These are phyloP conservation scores for Teratosphaeria destructans DNA, from an alignment of 2,329 filamentous ascomycete genomes.

Conservation along the genomic window DNA sequence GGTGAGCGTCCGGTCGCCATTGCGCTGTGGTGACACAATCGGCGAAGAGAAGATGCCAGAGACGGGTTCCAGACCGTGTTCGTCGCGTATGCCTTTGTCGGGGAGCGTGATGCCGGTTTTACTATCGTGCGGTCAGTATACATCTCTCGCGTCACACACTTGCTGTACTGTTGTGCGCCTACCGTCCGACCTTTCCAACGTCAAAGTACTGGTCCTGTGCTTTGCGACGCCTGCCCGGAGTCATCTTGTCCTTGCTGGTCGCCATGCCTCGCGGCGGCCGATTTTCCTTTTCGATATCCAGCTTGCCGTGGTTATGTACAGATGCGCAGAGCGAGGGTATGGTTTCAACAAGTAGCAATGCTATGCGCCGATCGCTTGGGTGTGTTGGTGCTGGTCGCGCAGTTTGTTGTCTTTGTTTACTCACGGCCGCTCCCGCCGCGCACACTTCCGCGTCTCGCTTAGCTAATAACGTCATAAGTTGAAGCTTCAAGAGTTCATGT, in stretches of 20 bases:
- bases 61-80: slow-evolving; percentile 82
- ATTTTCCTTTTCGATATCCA: slow-evolving; percentile 22
- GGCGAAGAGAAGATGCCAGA: slow-evolving; percentile 86
- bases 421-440: background rate
- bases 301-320: slow-evolving; percentile 4
- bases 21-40: slow-evolving; percentile 45
- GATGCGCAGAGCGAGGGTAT: background rate
- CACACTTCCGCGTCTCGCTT: background rate
- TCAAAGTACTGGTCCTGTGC: slow-evolving; percentile 26
- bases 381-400: background rate
- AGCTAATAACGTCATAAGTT: background rate
- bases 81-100: slow-evolving; percentile 72
- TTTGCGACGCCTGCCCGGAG: slow-evolving; percentile 16
- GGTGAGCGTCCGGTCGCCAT: slow-evolving; percentile 13
- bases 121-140: slow-evolving; percentile 37
- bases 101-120: slow-evolving; percentile 80
- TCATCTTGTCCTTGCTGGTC: slow-evolving; percentile 7
- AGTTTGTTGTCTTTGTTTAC: background rate
- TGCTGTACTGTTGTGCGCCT: slow-evolving; percentile 2
- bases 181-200: slow-evolving; percentile 26
- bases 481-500: background rate
- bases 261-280: slow-evolving; percentile 19
- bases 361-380: background rate
- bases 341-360: background rate
- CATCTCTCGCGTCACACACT: background rate